phyloP scores from a whole-genome alignment of 768 basidiomycete species.

The Tulasnella sp. region DNA sequence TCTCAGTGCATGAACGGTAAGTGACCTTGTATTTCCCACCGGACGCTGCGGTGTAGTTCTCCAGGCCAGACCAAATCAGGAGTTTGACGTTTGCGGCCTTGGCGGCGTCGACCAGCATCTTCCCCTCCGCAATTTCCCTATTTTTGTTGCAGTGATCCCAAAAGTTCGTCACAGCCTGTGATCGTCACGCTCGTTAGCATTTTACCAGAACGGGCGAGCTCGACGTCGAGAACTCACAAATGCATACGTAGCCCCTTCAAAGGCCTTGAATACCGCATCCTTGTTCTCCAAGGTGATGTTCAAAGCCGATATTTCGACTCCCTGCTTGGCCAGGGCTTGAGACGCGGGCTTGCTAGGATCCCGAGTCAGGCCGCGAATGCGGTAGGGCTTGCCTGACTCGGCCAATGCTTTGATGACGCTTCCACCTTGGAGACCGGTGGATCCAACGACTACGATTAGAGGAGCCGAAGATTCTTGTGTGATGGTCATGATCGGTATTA shows the following conservation, averaged over 20 bases:
- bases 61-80: conserved; percentile 19
- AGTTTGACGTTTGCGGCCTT: conserved; percentile 17
- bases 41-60: background rate
- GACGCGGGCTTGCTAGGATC: conserved; percentile 20
- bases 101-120: conserved; percentile 19
- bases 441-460: conserved; percentile 23
- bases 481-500: conserved; percentile 15
- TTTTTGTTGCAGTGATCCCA: conserved; percentile 16
- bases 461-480: background rate
- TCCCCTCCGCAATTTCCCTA: conserved; percentile 18
- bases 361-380: conserved; percentile 22
- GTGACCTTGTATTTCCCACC: no score
- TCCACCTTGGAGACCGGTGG: conserved; percentile 26
- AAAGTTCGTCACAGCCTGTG: conserved; percentile 16
- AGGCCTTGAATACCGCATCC: conserved; percentile 18
- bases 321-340: conserved; percentile 15
- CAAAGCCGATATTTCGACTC: conserved; percentile 24
- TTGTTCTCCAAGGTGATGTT: conserved; percentile 20
- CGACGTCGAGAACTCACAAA: conserved; percentile 22
- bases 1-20: no score
- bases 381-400: conserved; percentile 16
- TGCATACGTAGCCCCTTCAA: conserved; percentile 22
- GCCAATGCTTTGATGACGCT: conserved; percentile 22
- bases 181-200: no score
- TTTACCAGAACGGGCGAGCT: no score